These are phyloP conservation scores for Calonectria pteridis DNA, from an alignment of 2,329 filamentous ascomycete genomes.

Conservation along the genomic window DNA sequence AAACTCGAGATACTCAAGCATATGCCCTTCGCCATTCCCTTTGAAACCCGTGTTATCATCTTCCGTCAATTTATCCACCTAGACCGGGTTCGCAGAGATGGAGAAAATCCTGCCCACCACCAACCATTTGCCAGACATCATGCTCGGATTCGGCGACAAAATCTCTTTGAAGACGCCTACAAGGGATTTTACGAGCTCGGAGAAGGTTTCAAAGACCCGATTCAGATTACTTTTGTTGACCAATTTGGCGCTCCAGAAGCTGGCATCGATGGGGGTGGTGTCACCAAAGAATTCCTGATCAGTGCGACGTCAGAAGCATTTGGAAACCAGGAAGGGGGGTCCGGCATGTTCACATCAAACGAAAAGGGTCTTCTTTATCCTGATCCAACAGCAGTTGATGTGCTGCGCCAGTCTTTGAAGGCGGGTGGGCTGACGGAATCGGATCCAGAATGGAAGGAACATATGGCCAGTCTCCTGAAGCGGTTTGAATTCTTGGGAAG, in stretches of 20 bases:
- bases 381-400: constrained; percentile 83
- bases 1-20: constrained; percentile 92
- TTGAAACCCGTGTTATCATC: constrained; percentile 89
- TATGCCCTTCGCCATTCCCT: constrained; percentile 97
- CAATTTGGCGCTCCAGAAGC: constrained; percentile 88
- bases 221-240: constrained; percentile 97
- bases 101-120: constrained; percentile 27
- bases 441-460: constrained; percentile 67
- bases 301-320: constrained; percentile 91
- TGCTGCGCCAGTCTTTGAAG: constrained; percentile 70
- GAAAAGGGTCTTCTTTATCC: constrained; percentile 90
- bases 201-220: constrained; percentile 90
- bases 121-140: constrained; percentile 71
- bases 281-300: constrained; percentile 96
- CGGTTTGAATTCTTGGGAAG: constrained; percentile 93
- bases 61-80: constrained; percentile 92
- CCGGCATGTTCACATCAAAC: constrained; percentile 83
- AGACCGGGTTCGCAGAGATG: constrained; percentile 61
- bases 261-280: constrained; percentile 95
- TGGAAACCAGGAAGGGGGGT: constrained; percentile 58
- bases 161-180: constrained; percentile 88
- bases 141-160: constrained; percentile 82
- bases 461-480: constrained; percentile 72
- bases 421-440: constrained; percentile 64
- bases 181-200: constrained; percentile 84